Percentiles rank a stretch among this genome's conserved stretches.
These are phyloP conservation scores for Pelargonium cotyledonis DNA, from an alignment of 441 rosid species.

Conservation along the genomic window DNA sequence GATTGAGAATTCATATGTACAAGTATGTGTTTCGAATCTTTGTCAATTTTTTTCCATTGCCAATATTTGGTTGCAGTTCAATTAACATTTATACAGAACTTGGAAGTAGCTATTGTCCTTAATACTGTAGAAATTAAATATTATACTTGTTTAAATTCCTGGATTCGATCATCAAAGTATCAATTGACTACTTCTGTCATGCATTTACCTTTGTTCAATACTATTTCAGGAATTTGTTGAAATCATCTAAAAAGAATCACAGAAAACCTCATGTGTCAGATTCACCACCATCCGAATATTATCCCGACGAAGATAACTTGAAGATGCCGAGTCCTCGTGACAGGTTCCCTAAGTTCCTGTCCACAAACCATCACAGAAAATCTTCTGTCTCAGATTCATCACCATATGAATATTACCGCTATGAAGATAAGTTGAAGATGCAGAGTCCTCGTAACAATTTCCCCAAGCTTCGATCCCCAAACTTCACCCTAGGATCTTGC, in stretches of 20 bases:
- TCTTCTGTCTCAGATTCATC: constrained; percentile 10
- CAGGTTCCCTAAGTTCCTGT: background rate
- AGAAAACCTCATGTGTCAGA: constrained; percentile 36
- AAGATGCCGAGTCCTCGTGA: background rate
- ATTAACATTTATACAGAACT: background rate
- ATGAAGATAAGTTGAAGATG: constrained; percentile 28
- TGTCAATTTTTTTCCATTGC: constrained; percentile 3
- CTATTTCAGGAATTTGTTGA: constrained; percentile 48
- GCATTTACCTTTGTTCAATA: constrained; percentile 15
- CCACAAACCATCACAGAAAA: background rate
- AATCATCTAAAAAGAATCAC: constrained; percentile 27
- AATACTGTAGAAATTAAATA: no score
- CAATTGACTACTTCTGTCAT: background rate
- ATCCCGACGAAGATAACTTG: background rate
- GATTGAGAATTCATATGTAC: constrained; percentile 38
- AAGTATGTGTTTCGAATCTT: constrained; percentile 37
- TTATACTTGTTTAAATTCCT: no score
- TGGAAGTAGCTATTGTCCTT: no score
- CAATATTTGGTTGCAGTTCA: constrained; percentile 4
- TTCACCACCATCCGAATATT: constrained; percentile 18
- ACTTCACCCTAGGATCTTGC: constrained; percentile 26
- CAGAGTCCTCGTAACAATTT: constrained; percentile 28
- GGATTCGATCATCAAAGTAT: background rate
- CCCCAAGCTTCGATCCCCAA: constrained; percentile 15
- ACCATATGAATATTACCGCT: constrained; percentile 30